phyloP scores from a whole-genome alignment of 768 basidiomycete genomes.

The Mycena maculata region DNA sequence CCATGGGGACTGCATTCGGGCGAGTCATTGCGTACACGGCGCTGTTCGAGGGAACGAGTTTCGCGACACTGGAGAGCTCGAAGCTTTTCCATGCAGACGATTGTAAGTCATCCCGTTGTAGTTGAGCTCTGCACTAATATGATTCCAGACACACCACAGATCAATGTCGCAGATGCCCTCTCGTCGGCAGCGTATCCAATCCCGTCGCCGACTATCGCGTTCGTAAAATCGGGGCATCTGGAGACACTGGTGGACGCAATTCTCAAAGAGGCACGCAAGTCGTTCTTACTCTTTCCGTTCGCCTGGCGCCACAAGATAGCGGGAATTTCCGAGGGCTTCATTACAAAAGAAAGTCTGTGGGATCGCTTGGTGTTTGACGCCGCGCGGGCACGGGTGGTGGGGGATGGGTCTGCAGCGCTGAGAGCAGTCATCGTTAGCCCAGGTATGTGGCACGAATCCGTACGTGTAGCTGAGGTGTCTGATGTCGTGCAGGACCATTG shows the following conservation, averaged over 20 bases:
- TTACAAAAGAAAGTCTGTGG: conserved; percentile 86
- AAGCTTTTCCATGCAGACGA: conserved; percentile 60
- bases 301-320: conserved; percentile 85
- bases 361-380: conserved; percentile 81
- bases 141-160: conserved; percentile 35
- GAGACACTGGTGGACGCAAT: conserved; percentile 65
- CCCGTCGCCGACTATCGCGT: conserved; percentile 84
- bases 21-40: conserved; percentile 84
- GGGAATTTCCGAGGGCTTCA: conserved; percentile 75
- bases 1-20: conserved; percentile 82
- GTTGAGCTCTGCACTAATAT: background rate
- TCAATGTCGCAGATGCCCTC: conserved; percentile 60
- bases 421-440: conserved; percentile 79
- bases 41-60: conserved; percentile 79
- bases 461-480: conserved; percentile 1
- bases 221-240: conserved; percentile 75
- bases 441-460: conserved; percentile 60
- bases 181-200: conserved; percentile 64
- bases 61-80: conserved; percentile 72
- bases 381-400: conserved; percentile 70
- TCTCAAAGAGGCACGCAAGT: conserved; percentile 63
- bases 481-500: conserved; percentile 56
- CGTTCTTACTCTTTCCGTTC: conserved; percentile 65
- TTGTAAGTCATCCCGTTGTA: conserved; percentile 46
- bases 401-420: conserved; percentile 69